Evolutionary conservation across 1,284 basidiomycete genomes (phyloP).

Genomic region (Filobasidium uniguttulatum): DNA sequence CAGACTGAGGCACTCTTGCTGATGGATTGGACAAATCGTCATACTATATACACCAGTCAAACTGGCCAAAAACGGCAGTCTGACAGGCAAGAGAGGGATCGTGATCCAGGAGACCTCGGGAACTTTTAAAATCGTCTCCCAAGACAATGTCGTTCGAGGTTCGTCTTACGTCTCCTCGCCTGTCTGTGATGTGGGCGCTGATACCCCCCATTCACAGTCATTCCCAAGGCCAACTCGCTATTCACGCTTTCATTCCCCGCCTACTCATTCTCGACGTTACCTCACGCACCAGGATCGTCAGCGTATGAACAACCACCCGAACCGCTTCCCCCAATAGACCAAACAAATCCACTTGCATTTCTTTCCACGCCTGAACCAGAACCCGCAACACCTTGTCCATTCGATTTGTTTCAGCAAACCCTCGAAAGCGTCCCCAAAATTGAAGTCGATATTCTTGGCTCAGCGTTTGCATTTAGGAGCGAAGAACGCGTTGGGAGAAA

Average conservation of each 20-base stretch:
- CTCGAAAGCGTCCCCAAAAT: conserved; percentile 23
- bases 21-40: not conserved
- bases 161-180: not conserved
- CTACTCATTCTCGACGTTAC: conserved; percentile 18
- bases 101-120: conserved; percentile 40
- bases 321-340: not conserved
- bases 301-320: not conserved
- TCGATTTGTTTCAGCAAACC: conserved; percentile 12
- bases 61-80: conserved; percentile 27
- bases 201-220: conserved; percentile 18
- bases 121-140: conserved; percentile 35
- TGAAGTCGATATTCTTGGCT: conserved; percentile 35
- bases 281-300: not conserved
- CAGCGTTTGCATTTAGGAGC: conserved; percentile 34
- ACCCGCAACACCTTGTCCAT: conserved; percentile 1
- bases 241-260: conserved; percentile 37
- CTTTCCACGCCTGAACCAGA: not conserved
- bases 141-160: conserved; percentile 23
- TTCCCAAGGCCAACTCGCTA: conserved; percentile 37
- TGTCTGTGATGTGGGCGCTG: too few species aligned
- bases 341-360: not conserved
- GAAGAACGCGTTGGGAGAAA: conserved; percentile 38
- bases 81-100: conserved; percentile 33
- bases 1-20: not conserved
- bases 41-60: conserved; percentile 9